A percentile compares a stretch with the other conserved stretches of the same genome.
Evolutionary conservation across 495 filamentous ascomycete species (phyloP).

Genomic region (Astrocystis sublimbata): DNA sequence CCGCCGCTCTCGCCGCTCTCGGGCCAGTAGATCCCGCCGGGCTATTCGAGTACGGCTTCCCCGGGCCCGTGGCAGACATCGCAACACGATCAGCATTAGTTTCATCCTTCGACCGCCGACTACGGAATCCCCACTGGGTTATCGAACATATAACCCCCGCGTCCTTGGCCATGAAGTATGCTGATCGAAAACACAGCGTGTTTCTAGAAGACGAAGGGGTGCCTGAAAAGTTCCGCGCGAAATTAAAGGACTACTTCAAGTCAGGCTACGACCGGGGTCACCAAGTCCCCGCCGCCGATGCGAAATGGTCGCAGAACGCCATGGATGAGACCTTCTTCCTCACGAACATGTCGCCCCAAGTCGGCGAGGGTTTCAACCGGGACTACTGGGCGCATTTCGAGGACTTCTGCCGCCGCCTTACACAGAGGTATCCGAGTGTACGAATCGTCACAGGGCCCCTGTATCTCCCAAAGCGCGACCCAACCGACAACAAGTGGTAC

Average conservation of each 20-base stretch:
- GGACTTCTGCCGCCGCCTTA: constrained; percentile 87
- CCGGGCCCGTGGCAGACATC: constrained; percentile 84
- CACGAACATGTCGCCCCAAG: constrained; percentile 96
- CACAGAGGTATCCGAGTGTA: constrained; percentile 77
- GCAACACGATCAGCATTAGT: constrained; percentile 70
- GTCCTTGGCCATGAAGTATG: constrained; percentile 71
- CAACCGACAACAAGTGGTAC: constrained; percentile 85
- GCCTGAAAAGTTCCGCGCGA: constrained; percentile 84
- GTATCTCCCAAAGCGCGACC: constrained; percentile 80
- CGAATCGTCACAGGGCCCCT: constrained; percentile 91
- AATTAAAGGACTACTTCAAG: constrained; percentile 88
- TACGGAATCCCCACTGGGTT: constrained; percentile 92
- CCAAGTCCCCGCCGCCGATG: constrained; percentile 94
- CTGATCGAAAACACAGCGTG: constrained; percentile 77
- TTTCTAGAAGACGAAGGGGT: constrained; percentile 82
- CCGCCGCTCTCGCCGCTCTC: constrained; percentile 28
- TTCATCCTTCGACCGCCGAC: constrained; percentile 87
- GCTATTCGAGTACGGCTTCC: constrained; percentile 95
- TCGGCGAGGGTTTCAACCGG: constrained; percentile 95
- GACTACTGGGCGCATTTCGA: constrained; percentile 99
- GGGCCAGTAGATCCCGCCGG: constrained; percentile 79
- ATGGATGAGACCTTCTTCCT: constrained; percentile 94
- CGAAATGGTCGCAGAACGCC: constrained; percentile 89
- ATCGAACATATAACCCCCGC: constrained; percentile 95
- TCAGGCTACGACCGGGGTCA: constrained; percentile 97